These are phyloP conservation scores for Sordaria brevicollis DNA, from an alignment of 495 filamentous ascomycete genomes.

Conservation along the genomic window DNA sequence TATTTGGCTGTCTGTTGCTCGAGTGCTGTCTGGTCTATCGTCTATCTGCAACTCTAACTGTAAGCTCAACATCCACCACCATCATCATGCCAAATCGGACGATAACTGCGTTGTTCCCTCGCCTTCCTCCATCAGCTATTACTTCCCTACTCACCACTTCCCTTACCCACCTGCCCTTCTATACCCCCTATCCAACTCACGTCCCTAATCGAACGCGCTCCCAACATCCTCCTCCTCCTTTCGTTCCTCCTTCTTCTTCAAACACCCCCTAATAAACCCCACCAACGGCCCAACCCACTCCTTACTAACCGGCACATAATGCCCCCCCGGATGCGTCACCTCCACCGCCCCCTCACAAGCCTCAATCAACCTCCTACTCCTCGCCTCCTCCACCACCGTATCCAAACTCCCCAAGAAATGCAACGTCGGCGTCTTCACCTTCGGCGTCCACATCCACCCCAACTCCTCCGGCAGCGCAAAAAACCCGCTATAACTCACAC, in stretches of 20 bases:
- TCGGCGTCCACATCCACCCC: slow-evolving; percentile 65
- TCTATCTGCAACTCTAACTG: too few species aligned
- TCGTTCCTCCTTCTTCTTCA: slow-evolving; percentile 22
- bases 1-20: too few species aligned
- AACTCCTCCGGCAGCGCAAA: slow-evolving; percentile 49
- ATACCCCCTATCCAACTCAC: neutral
- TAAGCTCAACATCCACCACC: too few species aligned
- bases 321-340: slow-evolving; percentile 82
- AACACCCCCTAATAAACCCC: slow-evolving; percentile 58
- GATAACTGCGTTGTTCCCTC: too few species aligned
- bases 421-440: slow-evolving; percentile 65
- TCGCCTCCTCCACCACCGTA: slow-evolving; percentile 72
- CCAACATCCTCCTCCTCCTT: neutral
- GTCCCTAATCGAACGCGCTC: too few species aligned
- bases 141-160: too few species aligned
- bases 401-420: slow-evolving; percentile 80
- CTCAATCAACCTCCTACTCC: slow-evolving; percentile 55
- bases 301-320: slow-evolving; percentile 77
- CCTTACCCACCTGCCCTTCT: neutral
- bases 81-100: too few species aligned
- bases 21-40: too few species aligned
- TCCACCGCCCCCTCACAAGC: slow-evolving; percentile 54
- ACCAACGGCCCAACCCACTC: slow-evolving; percentile 67
- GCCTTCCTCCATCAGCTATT: too few species aligned
- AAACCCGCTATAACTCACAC: slow-evolving; percentile 72